Evolutionary conservation across 2,329 filamentous ascomycete genomes (phyloP), one percentile per base, ranked within the genome.

Genomic region (Monosporascus sp.): DNA sequence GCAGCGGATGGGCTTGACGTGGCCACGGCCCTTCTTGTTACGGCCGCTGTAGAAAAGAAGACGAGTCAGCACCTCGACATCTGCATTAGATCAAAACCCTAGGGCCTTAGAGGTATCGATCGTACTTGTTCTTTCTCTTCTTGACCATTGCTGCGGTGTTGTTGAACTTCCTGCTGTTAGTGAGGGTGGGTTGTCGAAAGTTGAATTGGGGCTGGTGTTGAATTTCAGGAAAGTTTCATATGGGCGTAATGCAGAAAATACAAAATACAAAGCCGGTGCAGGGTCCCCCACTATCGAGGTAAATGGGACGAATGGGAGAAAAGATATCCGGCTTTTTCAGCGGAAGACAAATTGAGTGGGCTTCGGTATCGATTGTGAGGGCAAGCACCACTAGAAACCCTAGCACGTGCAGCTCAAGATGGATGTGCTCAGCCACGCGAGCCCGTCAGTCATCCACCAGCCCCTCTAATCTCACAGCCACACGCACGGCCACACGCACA

Each of bases 1-100:
- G 81, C 81, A 85, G 68, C 81, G 89, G 82, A 99, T 96, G 74
- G 94, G 95, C 87, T 99, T 99, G 81, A 96, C 91, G 86, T 97
- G 93, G 83, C 94, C 94, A 78, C 94, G 91, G 78, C 94, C 93
- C 81, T 96, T 96, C 91, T 97, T 97, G 89, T 97, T 97, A 78
- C 93, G 91, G 78, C 93, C 93, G 84, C 89, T 95, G 75, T 51
- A 49, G 56, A 49, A 20, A 37, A n/a, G 53, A 52, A 62, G 66
- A 47, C 28, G 28, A 51, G 66, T 65, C 50, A 67, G 63, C 37
- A 50, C 40, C 35, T 5, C 7, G 22, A 18, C 15, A 3, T 52
- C 18, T 28, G 35, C 44, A 31, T 5, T 31, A 11, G 20, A 11
- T 9, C 28, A 31, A 11, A 31, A 11, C 3, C 26, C 28, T 9